These are phyloP conservation scores for Spathaspora sp. DNA, from an alignment of 1,139 yeast species.

Conservation along the genomic window DNA sequence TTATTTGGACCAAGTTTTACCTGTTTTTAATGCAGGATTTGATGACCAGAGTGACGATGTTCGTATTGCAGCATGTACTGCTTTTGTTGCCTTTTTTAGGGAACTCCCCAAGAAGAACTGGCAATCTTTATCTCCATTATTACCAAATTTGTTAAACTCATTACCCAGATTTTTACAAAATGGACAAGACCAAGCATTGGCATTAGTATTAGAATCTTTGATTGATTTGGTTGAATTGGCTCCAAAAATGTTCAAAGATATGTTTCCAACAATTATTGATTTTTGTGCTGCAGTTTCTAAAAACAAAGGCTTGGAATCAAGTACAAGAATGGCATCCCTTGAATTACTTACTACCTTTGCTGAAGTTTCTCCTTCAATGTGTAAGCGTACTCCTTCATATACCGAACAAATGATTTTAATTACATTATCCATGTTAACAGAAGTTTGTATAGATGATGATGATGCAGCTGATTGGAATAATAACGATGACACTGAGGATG, in stretches of 20 bases:
- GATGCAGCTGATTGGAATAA: slow-evolving; percentile 89
- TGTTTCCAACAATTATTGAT: slow-evolving; percentile 83
- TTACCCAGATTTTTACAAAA: slow-evolving; percentile 79
- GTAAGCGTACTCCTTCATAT: slow-evolving; percentile 75
- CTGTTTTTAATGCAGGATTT: slow-evolving; percentile 77
- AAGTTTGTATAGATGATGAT: slow-evolving; percentile 84
- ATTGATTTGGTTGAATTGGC: slow-evolving; percentile 91
- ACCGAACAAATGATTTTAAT: slow-evolving; percentile 70
- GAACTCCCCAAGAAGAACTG: slow-evolving; percentile 76
- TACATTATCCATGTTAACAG: slow-evolving; percentile 85
- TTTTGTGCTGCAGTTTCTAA: slow-evolving; percentile 82
- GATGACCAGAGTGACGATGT: slow-evolving; percentile 78
- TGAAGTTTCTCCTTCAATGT: slow-evolving; percentile 94
- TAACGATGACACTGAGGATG: slow-evolving; percentile 73
- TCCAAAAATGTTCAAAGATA: slow-evolving; percentile 88
- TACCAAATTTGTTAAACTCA: slow-evolving; percentile 83
- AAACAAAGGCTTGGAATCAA: slow-evolving; percentile 74
- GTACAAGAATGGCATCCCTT: slow-evolving; percentile 80
- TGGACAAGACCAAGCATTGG: slow-evolving; percentile 78
- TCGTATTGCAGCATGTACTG: slow-evolving; percentile 87
- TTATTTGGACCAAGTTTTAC: slow-evolving; percentile 56
- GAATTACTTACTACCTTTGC: slow-evolving; percentile 88
- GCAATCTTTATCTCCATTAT: slow-evolving; percentile 71
- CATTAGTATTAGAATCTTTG: slow-evolving; percentile 83
- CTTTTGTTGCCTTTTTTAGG: slow-evolving; percentile 87